Conservation (phyloP, 768 basidiomycete genomes). For the Botryobasidium botryosum region DNA sequence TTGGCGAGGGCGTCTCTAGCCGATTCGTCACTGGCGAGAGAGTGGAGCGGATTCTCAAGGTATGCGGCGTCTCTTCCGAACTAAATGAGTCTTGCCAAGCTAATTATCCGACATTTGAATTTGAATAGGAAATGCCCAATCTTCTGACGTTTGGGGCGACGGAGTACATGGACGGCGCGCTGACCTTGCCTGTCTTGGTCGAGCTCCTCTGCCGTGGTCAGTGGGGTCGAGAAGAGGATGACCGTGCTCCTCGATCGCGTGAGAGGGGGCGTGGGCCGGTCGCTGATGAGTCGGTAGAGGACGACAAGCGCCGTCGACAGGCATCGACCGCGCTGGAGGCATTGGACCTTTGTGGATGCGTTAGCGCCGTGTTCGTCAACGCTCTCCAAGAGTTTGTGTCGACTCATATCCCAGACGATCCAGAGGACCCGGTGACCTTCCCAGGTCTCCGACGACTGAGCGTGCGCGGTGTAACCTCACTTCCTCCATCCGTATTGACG, state of each 20-base stretch:
- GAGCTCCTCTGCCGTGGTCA: slow-evolving; percentile 86
- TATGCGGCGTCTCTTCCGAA: slow-evolving; percentile 19
- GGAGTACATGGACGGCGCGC: slow-evolving; percentile 93
- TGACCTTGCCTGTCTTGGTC: slow-evolving; percentile 68
- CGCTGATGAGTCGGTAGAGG: slow-evolving; percentile 57
- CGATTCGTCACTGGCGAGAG: slow-evolving; percentile 89
- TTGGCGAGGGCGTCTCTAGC: slow-evolving; percentile 75
- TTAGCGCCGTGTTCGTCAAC: slow-evolving; percentile 76
- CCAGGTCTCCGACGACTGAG: slow-evolving; percentile 63
- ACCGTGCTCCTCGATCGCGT: slow-evolving; percentile 22
- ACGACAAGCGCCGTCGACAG: slow-evolving; percentile 16
- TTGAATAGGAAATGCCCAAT: slow-evolving; percentile 68
- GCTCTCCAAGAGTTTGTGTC: slow-evolving; percentile 70
- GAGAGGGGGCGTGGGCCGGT: slow-evolving; percentile 30
- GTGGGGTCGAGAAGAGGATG: too few relatives aligned
- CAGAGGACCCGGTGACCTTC: slow-evolving; percentile 26
- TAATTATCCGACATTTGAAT: slow-evolving; percentile 3
- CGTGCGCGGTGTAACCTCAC: slow-evolving; percentile 64
- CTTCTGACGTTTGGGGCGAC: slow-evolving; percentile 83
- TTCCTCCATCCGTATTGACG: slow-evolving; percentile 47
- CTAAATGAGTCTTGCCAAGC: slow-evolving; percentile 6
- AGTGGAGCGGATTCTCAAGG: slow-evolving; percentile 62
- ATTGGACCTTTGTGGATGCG: slow-evolving; percentile 86
- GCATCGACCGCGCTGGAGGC: slow-evolving; percentile 48
- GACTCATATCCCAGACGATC: slow-evolving; percentile 6